Percentiles rank a stretch among this genome's conserved stretches.
Conservation (phyloP, 192 early-diverging fungal species). For the Chytriomyces sp. region DNA sequence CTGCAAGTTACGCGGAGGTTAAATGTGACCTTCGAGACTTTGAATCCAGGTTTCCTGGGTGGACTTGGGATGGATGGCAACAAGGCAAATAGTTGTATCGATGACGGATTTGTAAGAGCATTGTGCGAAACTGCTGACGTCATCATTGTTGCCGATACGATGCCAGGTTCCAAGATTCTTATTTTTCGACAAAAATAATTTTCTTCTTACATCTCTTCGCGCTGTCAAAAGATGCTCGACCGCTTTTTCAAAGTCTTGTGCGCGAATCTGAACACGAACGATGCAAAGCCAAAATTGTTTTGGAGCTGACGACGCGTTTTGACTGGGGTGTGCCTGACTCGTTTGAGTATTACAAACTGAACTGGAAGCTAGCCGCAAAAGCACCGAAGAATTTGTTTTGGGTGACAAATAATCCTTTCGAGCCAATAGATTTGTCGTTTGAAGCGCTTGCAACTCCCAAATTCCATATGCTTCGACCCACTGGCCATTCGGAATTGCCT, state of each 20-base stretch:
- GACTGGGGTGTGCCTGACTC: constrained; percentile 12
- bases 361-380: not conserved
- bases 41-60: not conserved
- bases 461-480: constrained; percentile 17
- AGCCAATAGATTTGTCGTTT: constrained; percentile 19
- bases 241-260: constrained; percentile 16
- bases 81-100: not conserved
- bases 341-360: constrained; percentile 15
- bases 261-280: constrained; percentile 1
- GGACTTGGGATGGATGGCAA: not conserved
- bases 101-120: not conserved
- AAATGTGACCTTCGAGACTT: not conserved
- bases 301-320: constrained; percentile 21
- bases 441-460: constrained; percentile 15
- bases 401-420: constrained; percentile 25
- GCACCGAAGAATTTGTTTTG: constrained; percentile 14
- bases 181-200: no score
- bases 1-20: not conserved
- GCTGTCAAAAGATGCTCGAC: constrained; percentile 28
- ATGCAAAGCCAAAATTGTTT: constrained; percentile 22
- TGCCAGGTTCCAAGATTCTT: constrained; percentile 1
- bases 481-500: constrained; percentile 2
- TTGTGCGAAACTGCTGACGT: constrained; percentile 5
- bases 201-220: no score
- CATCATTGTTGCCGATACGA: constrained; percentile 5